Evolutionary conservation across 2,329 filamentous ascomycete species (phyloP).

Genomic region (Pleurostoma richardsiae): DNA sequence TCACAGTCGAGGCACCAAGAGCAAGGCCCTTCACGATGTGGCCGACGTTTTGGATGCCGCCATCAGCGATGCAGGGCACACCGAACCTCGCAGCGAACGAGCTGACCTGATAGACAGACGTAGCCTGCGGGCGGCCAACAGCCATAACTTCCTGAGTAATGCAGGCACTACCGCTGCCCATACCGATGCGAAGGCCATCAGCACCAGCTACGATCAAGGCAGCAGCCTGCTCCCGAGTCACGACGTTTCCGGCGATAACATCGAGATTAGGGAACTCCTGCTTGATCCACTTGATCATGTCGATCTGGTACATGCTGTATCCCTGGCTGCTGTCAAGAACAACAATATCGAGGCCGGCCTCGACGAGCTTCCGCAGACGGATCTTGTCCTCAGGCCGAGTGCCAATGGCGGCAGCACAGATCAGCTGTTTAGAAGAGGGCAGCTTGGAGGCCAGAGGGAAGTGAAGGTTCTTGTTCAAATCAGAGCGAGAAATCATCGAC

Average conservation of each 20-base stretch:
- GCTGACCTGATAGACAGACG: conserved; percentile 85
- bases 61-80: conserved; percentile 96
- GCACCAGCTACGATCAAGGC: conserved; percentile 87
- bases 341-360: conserved; percentile 92
- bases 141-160: conserved; percentile 99
- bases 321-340: conserved; percentile 95
- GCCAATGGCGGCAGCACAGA: conserved; percentile 91
- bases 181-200: conserved; percentile 95
- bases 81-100: conserved; percentile 88
- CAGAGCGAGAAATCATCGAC: conserved; percentile 88
- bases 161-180: conserved; percentile 96
- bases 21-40: conserved; percentile 98
- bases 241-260: conserved; percentile 97
- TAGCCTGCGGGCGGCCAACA: conserved; percentile 91
- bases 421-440: conserved; percentile 93
- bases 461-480: conserved; percentile 97
- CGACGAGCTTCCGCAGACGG: conserved; percentile 80
- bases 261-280: conserved; percentile 77
- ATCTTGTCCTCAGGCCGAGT: conserved; percentile 90
- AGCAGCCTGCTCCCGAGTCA: conserved; percentile 94
- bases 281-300: conserved; percentile 98
- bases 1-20: conserved; percentile 89
- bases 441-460: conserved; percentile 96
- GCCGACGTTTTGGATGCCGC: conserved; percentile 95
- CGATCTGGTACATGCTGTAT: conserved; percentile 97